These are phyloP conservation scores for Moringa oleifera DNA, from an alignment of 345 rosid genomes.

Conservation along the genomic window DNA sequence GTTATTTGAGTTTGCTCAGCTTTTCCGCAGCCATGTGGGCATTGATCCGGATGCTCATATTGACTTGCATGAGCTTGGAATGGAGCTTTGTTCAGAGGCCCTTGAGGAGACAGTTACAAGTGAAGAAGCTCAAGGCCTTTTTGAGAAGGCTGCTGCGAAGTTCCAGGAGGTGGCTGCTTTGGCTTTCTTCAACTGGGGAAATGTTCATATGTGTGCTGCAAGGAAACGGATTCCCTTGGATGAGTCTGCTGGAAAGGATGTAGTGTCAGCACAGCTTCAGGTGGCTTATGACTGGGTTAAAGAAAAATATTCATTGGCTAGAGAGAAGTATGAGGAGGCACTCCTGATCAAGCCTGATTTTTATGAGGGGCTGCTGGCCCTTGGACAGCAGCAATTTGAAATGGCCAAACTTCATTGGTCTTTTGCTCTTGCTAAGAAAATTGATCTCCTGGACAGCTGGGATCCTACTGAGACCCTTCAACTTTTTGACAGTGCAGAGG, in stretches of 20 bases:
- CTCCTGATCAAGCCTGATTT: slow-evolving; percentile 81
- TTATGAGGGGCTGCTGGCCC: slow-evolving; percentile 89
- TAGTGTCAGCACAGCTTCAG: slow-evolving; percentile 66
- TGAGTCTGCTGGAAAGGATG: slow-evolving; percentile 70
- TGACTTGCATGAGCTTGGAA: slow-evolving; percentile 92
- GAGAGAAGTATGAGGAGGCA: slow-evolving; percentile 75
- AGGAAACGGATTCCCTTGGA: slow-evolving; percentile 93
- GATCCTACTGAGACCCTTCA: slow-evolving; percentile 66
- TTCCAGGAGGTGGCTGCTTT: slow-evolving; percentile 98
- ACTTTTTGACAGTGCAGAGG: slow-evolving; percentile 80
- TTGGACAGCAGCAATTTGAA: slow-evolving; percentile 95
- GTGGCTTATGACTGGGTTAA: slow-evolving; percentile 88
- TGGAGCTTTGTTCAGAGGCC: slow-evolving; percentile 98
- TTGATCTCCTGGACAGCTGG: slow-evolving; percentile 71
- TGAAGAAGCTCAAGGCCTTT: slow-evolving; percentile 79
- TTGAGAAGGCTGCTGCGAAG: slow-evolving; percentile 88
- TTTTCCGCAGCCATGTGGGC: slow-evolving; percentile 83
- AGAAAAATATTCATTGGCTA: slow-evolving; percentile 81
- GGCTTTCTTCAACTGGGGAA: slow-evolving; percentile 98
- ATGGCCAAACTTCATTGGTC: slow-evolving; percentile 99
- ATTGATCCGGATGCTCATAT: slow-evolving; percentile 96
- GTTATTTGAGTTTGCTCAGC: slow-evolving; percentile 95
- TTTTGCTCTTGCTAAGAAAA: slow-evolving; percentile 68
- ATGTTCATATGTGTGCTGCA: slow-evolving; percentile 97
- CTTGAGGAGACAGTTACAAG: slow-evolving; percentile 93